Evolutionary conservation across 192 early-diverging fungal genomes (phyloP).

Genomic region (Chytriomyces sp.): DNA sequence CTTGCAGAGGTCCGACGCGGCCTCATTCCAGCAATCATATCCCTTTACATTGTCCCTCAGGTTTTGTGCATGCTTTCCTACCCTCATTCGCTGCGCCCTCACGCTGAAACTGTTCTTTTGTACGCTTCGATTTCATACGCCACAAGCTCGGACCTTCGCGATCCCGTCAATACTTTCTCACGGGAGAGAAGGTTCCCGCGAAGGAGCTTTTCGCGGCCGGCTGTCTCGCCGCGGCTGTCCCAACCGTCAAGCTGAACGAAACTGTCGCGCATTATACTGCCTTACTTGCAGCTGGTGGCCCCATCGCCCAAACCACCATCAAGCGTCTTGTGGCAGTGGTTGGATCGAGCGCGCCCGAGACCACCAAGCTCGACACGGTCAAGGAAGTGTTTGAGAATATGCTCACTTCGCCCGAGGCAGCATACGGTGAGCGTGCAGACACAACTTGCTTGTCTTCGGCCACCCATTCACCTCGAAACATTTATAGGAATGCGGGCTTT

Average conservation of each 20-base stretch:
- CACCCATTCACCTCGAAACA: background rate
- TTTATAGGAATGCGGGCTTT: constrained; percentile 52
- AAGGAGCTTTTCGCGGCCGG: background rate
- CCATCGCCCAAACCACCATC: constrained; percentile 55
- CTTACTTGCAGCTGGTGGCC: constrained; percentile 48
- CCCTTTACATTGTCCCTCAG: constrained; percentile 62
- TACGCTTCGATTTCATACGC: background rate
- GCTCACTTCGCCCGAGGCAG: constrained; percentile 63
- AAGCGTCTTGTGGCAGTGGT: constrained; percentile 51
- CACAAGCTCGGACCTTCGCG: constrained; percentile 50
- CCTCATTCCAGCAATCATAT: constrained; percentile 67
- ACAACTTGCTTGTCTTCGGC: background rate
- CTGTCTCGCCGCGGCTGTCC: background rate
- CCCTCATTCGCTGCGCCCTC: too few relatives aligned
- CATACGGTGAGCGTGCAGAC: constrained; percentile 39
- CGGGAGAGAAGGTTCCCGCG: constrained; percentile 18
- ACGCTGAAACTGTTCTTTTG: too few relatives aligned
- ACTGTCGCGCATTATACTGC: constrained; percentile 47
- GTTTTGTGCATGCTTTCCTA: constrained; percentile 22
- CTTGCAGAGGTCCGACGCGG: constrained; percentile 65
- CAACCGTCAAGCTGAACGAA: constrained; percentile 42
- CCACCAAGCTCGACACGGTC: constrained; percentile 32
- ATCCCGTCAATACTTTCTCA: constrained; percentile 38
- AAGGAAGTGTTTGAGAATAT: constrained; percentile 54
- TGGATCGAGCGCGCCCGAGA: background rate